These are phyloP conservation scores for Metschnikowia kofuensis DNA, from an alignment of 805 yeast species.

Conservation along the genomic window DNA sequence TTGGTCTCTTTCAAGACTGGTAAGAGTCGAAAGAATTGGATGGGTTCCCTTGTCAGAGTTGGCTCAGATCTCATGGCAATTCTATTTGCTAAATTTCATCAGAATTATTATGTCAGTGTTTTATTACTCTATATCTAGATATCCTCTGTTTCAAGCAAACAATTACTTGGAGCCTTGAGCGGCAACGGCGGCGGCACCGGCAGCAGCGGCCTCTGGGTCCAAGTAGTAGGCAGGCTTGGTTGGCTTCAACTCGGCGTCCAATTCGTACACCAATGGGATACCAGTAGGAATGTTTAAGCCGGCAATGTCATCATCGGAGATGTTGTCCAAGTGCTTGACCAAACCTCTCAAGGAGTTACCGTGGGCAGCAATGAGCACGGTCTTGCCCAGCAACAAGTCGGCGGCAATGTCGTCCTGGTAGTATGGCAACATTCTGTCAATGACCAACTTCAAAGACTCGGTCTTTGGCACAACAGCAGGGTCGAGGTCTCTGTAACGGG, in stretches of 20 bases:
- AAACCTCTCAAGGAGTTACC: slow-evolving; percentile 98
- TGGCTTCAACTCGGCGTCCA: slow-evolving; percentile 84
- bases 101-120: too few relatives aligned
- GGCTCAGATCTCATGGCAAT: too few relatives aligned
- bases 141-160: slow-evolving; percentile 3
- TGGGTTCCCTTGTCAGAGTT: not conserved
- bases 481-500: slow-evolving; percentile 80
- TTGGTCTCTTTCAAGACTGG: not conserved
- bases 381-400: slow-evolving; percentile 82
- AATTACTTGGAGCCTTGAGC: slow-evolving; percentile 70
- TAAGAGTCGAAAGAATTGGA: too few relatives aligned
- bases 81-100: too few relatives aligned
- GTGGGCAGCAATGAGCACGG: slow-evolving; percentile 93
- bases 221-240: slow-evolving; percentile 91
- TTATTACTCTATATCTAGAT: too few relatives aligned
- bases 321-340: slow-evolving; percentile 92
- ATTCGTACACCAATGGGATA: slow-evolving; percentile 95
- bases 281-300: slow-evolving; percentile 97
- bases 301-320: slow-evolving; percentile 89
- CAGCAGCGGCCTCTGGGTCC: slow-evolving; percentile 99
- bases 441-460: slow-evolving; percentile 91
- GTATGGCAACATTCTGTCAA: slow-evolving; percentile 95
- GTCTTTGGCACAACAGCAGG: slow-evolving; percentile 88
- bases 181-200: slow-evolving; percentile 99
- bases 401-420: slow-evolving; percentile 90